Percentiles rank a stretch among this genome's conserved stretches.
These are phyloP conservation scores for Gloeostereum incarnatum DNA, from an alignment of 768 basidiomycete species.

Conservation along the genomic window DNA sequence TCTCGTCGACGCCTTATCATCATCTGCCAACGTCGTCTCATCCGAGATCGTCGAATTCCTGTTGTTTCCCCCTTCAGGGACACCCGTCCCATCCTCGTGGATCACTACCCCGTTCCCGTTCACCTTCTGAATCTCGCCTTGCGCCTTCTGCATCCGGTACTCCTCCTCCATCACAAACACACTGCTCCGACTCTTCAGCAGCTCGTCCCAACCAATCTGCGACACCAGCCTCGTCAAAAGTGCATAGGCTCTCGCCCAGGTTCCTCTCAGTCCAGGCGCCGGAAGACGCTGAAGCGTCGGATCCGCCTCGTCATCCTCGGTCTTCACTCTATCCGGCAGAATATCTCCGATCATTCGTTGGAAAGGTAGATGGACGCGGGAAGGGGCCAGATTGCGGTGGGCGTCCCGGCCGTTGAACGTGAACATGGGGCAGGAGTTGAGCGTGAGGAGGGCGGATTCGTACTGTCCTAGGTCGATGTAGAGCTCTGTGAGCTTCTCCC, in stretches of 20 bases:
- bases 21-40: constrained; percentile 22
- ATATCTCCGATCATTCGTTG: constrained; percentile 84
- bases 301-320: constrained; percentile 89
- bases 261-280: constrained; percentile 88
- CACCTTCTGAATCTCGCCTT: constrained; percentile 46
- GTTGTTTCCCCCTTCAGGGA: constrained; percentile 10
- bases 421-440: constrained; percentile 99
- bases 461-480: constrained; percentile 88
- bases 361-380: constrained; percentile 79
- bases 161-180: constrained; percentile 99
- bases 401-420: constrained; percentile 95
- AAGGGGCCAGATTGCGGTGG: constrained; percentile 75
- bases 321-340: constrained; percentile 73
- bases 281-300: constrained; percentile 91
- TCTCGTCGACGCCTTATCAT: constrained; percentile 66
- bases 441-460: constrained; percentile 83
- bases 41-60: constrained; percentile 12
- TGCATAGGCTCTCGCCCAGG: constrained; percentile 91
- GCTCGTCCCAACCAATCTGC: constrained; percentile 98
- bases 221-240: constrained; percentile 87
- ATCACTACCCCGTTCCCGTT: constrained; percentile 30
- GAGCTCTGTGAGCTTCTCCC: constrained; percentile 95
- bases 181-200: constrained; percentile 84
- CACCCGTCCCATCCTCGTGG: constrained; percentile 55
- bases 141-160: constrained; percentile 93